Conservation (phyloP, 148 eudicot genomes). For the Spergularia bocconei region DNA sequence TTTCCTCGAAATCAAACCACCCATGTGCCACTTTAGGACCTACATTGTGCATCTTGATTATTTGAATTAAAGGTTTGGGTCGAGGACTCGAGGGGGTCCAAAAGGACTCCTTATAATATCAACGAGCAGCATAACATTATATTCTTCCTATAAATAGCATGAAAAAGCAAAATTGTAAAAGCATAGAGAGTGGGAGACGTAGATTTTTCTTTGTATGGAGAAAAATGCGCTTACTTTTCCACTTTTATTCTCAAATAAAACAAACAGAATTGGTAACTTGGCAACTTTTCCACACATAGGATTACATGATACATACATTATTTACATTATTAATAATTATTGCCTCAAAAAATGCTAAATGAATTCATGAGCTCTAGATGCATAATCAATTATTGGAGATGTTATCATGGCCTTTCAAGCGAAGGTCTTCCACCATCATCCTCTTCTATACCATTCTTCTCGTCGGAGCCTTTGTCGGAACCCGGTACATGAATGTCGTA, state of each 20-base stretch:
- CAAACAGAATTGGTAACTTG: background rate
- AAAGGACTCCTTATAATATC: too few relatives aligned
- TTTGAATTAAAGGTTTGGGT: too few relatives aligned
- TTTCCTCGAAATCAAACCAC: too few relatives aligned
- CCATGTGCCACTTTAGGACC: too few relatives aligned
- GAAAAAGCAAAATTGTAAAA: background rate
- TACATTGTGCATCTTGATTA: too few relatives aligned
- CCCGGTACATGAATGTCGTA: conserved; percentile 48
- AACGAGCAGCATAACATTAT: background rate
- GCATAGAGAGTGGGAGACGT: background rate
- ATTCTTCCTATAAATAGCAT: background rate
- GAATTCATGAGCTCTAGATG: conserved; percentile 8
- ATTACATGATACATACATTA: background rate
- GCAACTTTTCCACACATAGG: background rate
- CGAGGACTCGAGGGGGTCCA: too few relatives aligned
- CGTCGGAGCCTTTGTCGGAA: conserved; percentile 34
- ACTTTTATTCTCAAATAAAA: background rate
- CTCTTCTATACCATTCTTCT: conserved; percentile 38
- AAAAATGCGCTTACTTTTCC: conserved; percentile 15
- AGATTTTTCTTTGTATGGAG: conserved; percentile 1
- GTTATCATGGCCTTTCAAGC: conserved; percentile 31
- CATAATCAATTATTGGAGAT: conserved; percentile 23
- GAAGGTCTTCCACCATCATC: conserved; percentile 32
- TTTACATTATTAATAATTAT: background rate
- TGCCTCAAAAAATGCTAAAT: conserved; percentile 6